phyloP scores from a whole-genome alignment of 148 eudicot genomes.

The Tetragonia tetragonoides region DNA sequence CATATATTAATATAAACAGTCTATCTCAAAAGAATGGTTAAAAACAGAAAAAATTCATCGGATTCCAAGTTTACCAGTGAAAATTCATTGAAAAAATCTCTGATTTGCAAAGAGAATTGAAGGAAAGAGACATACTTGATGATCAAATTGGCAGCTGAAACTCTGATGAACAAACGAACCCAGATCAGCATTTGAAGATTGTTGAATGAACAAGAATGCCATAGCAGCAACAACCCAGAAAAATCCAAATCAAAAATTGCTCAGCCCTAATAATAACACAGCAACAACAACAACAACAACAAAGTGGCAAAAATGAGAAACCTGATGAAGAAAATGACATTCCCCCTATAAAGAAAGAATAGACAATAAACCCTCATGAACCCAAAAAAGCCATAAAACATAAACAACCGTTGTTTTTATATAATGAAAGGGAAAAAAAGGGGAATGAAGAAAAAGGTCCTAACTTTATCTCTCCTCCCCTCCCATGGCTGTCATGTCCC shows the following conservation, averaged over 20 bases:
- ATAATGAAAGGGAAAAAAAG: slow-evolving; percentile 14
- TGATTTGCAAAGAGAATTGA: slow-evolving; percentile 23
- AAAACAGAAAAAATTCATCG: slow-evolving; percentile 48
- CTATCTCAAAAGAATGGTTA: neutral
- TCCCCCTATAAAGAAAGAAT: neutral
- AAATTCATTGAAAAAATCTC: slow-evolving; percentile 40
- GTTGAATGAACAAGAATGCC: slow-evolving; percentile 20
- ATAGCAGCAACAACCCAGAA: slow-evolving; percentile 24
- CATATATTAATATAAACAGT: slow-evolving; percentile 16
- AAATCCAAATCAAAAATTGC: neutral
- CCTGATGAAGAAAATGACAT: neutral
- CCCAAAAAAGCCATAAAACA: slow-evolving; percentile 38
- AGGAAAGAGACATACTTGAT: slow-evolving; percentile 34
- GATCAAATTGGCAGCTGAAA: slow-evolving; percentile 39
- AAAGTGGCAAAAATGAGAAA: neutral
- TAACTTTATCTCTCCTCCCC: slow-evolving; percentile 18
- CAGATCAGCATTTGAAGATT: slow-evolving; percentile 30
- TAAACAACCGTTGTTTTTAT: slow-evolving; percentile 37
- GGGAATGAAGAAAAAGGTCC: slow-evolving; percentile 7
- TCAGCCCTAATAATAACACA: slow-evolving; percentile 16
- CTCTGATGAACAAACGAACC: slow-evolving; percentile 37
- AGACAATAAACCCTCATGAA: slow-evolving; percentile 17
- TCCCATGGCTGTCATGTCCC: slow-evolving; percentile 32
- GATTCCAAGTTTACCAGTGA: slow-evolving; percentile 51
- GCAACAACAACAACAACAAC: neutral